phyloP scores from a whole-genome alignment of 2,329 filamentous ascomycete species.

The Aspergillus chevalieri region DNA sequence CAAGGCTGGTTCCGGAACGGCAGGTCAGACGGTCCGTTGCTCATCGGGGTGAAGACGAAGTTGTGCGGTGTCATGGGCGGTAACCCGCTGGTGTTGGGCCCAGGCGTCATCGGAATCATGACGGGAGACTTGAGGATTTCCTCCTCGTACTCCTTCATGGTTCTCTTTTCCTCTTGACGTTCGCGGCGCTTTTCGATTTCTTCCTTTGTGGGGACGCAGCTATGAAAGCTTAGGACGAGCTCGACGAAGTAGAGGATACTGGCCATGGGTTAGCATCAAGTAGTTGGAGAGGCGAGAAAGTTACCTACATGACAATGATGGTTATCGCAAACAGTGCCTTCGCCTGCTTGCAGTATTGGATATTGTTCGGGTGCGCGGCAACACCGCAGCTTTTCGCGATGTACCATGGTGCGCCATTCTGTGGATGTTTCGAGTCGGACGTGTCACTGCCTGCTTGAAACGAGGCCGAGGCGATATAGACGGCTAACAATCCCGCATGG shows the following conservation, averaged over 20 bases:
- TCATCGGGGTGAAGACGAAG: slow-evolving; percentile 36
- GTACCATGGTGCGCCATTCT: slow-evolving; percentile 57
- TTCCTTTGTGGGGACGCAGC: slow-evolving; percentile 39
- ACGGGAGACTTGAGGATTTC: slow-evolving; percentile 35
- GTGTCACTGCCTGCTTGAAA: slow-evolving; percentile 54
- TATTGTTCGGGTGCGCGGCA: slow-evolving; percentile 39
- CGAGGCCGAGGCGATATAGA: slow-evolving; percentile 52
- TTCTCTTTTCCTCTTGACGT: slow-evolving; percentile 30
- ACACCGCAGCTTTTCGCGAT: slow-evolving; percentile 56
- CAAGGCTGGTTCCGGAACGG: slow-evolving; percentile 33
- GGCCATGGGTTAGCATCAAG: neutral
- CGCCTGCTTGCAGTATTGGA: slow-evolving; percentile 55
- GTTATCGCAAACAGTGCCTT: slow-evolving; percentile 53
- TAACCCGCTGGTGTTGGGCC: slow-evolving; percentile 22
- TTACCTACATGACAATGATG: slow-evolving; percentile 50
- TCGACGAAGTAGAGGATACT: slow-evolving; percentile 49
- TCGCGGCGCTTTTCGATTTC: slow-evolving; percentile 30
- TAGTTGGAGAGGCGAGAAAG: neutral
- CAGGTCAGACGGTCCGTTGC: slow-evolving; percentile 31
- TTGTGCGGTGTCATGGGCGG: slow-evolving; percentile 39
- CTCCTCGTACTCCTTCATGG: slow-evolving; percentile 37
- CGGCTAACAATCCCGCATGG: slow-evolving; percentile 45
- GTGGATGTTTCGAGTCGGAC: slow-evolving; percentile 49
- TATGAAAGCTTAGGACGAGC: slow-evolving; percentile 43
- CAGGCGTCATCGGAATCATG: slow-evolving; percentile 28